Percentiles rank a stretch among this genome's conserved stretches.
These are phyloP conservation scores for Fistulifera pelliculosa DNA, from an alignment of 108 stramenopile genomes.

Conservation along the genomic window DNA sequence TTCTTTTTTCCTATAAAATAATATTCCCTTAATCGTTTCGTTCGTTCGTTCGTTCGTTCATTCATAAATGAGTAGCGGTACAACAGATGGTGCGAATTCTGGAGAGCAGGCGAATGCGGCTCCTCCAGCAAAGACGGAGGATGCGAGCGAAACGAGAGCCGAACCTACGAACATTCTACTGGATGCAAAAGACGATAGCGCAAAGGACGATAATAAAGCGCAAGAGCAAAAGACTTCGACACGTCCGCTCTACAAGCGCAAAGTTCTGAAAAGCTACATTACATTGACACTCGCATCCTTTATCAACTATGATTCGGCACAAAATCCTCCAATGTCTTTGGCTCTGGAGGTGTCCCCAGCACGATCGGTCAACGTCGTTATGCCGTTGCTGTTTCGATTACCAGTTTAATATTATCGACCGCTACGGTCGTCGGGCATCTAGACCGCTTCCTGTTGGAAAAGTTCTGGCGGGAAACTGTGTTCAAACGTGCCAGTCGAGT, in stretches of 20 bases:
- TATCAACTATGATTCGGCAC: constrained; percentile 38
- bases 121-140: too few species aligned
- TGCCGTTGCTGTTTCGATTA: constrained; percentile 30
- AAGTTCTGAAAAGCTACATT: constrained; percentile 61
- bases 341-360: constrained; percentile 10
- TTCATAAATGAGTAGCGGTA: too few species aligned
- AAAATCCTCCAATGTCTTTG: constrained; percentile 13
- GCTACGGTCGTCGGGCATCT: constrained; percentile 30
- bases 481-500: constrained; percentile 18
- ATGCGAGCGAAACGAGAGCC: too few species aligned
- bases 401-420: constrained; percentile 30
- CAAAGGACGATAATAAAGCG: not conserved
- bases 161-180: too few species aligned
- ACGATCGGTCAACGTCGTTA: constrained; percentile 26
- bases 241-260: constrained; percentile 36
- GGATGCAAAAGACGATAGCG: too few species aligned
- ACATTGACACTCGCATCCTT: constrained; percentile 39
- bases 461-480: constrained; percentile 23
- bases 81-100: too few species aligned
- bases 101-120: too few species aligned
- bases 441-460: constrained; percentile 27
- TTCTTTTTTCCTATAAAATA: too few species aligned
- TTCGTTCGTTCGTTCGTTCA: too few species aligned
- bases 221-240: not conserved
- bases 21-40: too few species aligned